Evolutionary conservation across 208 protist genomes (phyloP), one percentile per base, ranked within the genome.

Genomic region (Naegleria lovaniensis): DNA sequence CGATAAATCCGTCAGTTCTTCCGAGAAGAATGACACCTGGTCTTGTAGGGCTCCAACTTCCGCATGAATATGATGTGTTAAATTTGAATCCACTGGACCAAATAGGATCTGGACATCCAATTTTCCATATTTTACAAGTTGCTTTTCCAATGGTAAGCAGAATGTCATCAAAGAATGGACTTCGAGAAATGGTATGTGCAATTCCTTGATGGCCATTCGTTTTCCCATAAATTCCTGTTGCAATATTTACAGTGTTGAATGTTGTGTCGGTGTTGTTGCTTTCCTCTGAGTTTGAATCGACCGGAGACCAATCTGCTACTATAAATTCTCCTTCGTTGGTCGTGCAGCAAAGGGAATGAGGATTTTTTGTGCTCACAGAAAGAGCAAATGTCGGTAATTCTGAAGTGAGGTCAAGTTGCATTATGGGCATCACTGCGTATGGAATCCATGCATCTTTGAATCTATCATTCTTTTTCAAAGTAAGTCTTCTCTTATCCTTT

Each of bases 91-190:
- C 94, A 22, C 94, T 97, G 90, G 92, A 91, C 91, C 95, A 96
- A n/a, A 98, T 94, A 15, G 96, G 96, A 67, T 92, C 89, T 39
- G 94, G 83, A 36, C 96, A 55, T 16, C 95, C 95, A 9, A 92
- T 90, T 29, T 96, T 95, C 96, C 96, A 98, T n/a, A 98, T 94
- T 89, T 97, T 97, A 89, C 97, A 97, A 85, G 93, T 92, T 92
- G 93, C 87, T 90, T 97, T 96, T 16, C 96, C 96, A 90, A 95
- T 96, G 36, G 95, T 97, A 39, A 98, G 83, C 91, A 96, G 97
- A 29, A 97, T 96, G 87, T 98, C 96, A 43, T 94, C 93, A 89
- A 98, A 95, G 16, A 90, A 92, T 0, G 96, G 96, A 92, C 97
- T 96, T 4, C 95, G 95, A 91, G 97, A 92, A 58, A 98, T 94